Evolutionary conservation across 352 stramenopile genomes (phyloP).

Genomic region (Peronosclerospora sorghi): DNA sequence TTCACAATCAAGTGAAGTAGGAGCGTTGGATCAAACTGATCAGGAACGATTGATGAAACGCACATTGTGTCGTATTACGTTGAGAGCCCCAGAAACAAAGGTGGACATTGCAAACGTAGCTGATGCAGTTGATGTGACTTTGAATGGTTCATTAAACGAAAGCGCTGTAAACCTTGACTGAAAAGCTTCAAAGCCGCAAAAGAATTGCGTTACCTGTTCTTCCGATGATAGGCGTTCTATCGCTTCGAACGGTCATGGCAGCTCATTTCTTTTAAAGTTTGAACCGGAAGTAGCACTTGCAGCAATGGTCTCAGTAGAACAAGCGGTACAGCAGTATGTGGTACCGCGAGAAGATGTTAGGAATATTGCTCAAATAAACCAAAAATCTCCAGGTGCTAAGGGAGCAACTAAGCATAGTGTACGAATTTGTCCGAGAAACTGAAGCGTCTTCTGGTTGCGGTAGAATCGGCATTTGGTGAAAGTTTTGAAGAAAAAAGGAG

Average conservation of each 20-base stretch:
- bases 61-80: constrained; percentile 22
- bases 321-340: constrained; percentile 42
- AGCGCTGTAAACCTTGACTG: constrained; percentile 5
- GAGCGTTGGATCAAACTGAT: constrained; percentile 2
- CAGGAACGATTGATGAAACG: constrained; percentile 6
- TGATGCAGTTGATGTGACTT: constrained; percentile 22
- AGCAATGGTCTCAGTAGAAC: constrained; percentile 52
- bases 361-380: constrained; percentile 24
- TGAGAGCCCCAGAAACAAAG: constrained; percentile 22
- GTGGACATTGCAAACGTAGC: constrained; percentile 23
- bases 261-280: constrained; percentile 45
- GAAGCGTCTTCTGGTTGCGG: constrained; percentile 47
- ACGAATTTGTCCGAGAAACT: constrained; percentile 58
- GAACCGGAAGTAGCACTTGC: constrained; percentile 38
- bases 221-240: constrained; percentile 44
- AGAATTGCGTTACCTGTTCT: constrained; percentile 14
- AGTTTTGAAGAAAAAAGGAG: constrained; percentile 73
- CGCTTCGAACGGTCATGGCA: constrained; percentile 23
- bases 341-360: constrained; percentile 19
- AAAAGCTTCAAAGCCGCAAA: constrained; percentile 13
- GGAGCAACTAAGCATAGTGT: constrained; percentile 58
- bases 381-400: constrained; percentile 43
- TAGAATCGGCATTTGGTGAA: constrained; percentile 74
- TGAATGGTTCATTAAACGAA: constrained; percentile 9
- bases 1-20: too few species aligned